Conservation (phyloP, 1,284 basidiomycete species). For the Melampsora americana region DNA sequence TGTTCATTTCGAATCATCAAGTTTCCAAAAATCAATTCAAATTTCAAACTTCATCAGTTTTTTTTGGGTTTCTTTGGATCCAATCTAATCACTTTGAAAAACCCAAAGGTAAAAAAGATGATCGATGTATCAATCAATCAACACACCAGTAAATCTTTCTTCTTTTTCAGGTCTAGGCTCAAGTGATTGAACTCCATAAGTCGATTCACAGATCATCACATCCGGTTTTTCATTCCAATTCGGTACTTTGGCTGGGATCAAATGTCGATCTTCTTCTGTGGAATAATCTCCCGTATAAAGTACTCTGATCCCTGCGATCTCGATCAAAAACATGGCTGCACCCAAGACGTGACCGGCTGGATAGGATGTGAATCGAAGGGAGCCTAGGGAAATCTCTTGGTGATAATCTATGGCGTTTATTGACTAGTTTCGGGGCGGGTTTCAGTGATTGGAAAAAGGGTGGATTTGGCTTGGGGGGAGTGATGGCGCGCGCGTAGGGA, state of each 20-base stretch:
- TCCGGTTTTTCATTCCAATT: conserved; percentile 74
- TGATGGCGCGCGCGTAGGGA: neutral
- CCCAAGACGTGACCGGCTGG: conserved; percentile 97
- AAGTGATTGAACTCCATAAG: conserved; percentile 90
- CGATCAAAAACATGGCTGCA: conserved; percentile 97
- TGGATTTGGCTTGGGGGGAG: neutral
- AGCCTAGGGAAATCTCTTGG: conserved; percentile 70
- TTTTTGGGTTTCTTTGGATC: too few species aligned
- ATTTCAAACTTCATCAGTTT: too few species aligned
- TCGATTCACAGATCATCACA: conserved; percentile 95
- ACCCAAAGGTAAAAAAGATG: too few species aligned
- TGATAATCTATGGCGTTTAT: conserved; percentile 94
- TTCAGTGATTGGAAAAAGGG: too few species aligned
- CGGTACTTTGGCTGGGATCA: conserved; percentile 92
- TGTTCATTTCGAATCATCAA: too few species aligned
- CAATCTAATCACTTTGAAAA: too few species aligned
- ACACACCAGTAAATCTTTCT: conserved; percentile 72
- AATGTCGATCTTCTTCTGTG: conserved; percentile 93
- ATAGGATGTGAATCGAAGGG: conserved; percentile 89
- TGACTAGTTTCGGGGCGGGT: conserved; percentile 58
- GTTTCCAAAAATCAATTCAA: too few species aligned
- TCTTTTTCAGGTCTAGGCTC: conserved; percentile 92
- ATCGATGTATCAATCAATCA: too few species aligned
- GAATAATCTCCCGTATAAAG: conserved; percentile 98
- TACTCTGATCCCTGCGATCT: conserved; percentile 90